These are phyloP conservation scores for Cronartium quercuum DNA, from an alignment of 1,284 basidiomycete genomes.

Conservation along the genomic window DNA sequence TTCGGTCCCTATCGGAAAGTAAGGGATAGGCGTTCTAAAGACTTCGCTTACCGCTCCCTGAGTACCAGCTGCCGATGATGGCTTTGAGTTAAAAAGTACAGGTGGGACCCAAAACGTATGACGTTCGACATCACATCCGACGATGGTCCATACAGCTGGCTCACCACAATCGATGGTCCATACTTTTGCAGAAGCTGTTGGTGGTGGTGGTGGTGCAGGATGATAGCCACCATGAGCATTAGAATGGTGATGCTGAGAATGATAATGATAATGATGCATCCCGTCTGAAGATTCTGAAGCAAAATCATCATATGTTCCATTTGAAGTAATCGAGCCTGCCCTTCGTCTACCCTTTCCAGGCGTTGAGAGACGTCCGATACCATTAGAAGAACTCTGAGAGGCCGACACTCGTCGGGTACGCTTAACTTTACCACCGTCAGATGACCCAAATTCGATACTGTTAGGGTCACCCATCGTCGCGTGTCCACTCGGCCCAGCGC, in stretches of 20 bases:
- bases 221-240: background rate
- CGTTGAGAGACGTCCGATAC: background rate
- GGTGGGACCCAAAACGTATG: slow-evolving; percentile 51
- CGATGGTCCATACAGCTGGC: slow-evolving; percentile 86
- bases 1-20: slow-evolving; percentile 48
- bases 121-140: slow-evolving; percentile 60
- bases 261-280: background rate
- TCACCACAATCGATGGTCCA: slow-evolving; percentile 52
- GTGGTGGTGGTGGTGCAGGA: background rate
- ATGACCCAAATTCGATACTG: slow-evolving; percentile 40
- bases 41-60: slow-evolving; percentile 42
- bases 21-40: slow-evolving; percentile 49
- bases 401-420: slow-evolving; percentile 46
- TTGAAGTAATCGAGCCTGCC: slow-evolving; percentile 6
- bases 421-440: slow-evolving; percentile 47
- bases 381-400: slow-evolving; percentile 25
- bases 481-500: slow-evolving; percentile 9
- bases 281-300: slow-evolving; percentile 31
- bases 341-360: background rate
- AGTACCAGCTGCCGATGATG: slow-evolving; percentile 12
- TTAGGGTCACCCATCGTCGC: background rate
- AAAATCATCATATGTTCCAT: slow-evolving; percentile 34
- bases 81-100: slow-evolving; percentile 42
- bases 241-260: background rate
- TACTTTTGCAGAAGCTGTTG: slow-evolving; percentile 1